Conservation (phyloP, 306 rosid species). For the Malus domestica region DNA sequence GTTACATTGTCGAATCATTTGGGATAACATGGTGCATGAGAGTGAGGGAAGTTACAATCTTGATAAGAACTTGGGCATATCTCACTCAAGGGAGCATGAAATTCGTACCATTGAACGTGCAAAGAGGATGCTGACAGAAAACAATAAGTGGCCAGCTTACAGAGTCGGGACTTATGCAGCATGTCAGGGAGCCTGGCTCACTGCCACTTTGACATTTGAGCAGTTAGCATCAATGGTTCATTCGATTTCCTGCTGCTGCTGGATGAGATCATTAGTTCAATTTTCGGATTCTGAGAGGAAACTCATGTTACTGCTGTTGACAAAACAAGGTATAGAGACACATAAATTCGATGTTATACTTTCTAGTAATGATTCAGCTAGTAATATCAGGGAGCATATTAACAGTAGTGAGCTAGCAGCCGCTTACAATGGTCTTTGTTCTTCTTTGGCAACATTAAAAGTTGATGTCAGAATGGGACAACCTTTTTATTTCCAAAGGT, state of each 20-base stretch:
- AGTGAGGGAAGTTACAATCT: slow-evolving; percentile 6
- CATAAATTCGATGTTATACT: slow-evolving; percentile 6
- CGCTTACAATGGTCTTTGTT: slow-evolving; percentile 34
- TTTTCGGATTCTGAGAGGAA: slow-evolving; percentile 41
- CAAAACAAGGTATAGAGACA: slow-evolving; percentile 29
- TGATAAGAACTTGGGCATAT: slow-evolving; percentile 3
- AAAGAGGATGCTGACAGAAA: slow-evolving; percentile 27
- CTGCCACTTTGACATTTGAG: slow-evolving; percentile 33
- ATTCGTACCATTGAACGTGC: slow-evolving; percentile 22
- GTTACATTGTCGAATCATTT: slow-evolving; percentile 33
- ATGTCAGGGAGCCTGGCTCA: slow-evolving; percentile 48
- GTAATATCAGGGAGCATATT: slow-evolving; percentile 4
- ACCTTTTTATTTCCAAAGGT: slow-evolving; percentile 49
- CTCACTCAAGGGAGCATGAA: slow-evolving; percentile 27
- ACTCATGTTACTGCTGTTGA: slow-evolving; percentile 23
- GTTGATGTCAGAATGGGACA: slow-evolving; percentile 20
- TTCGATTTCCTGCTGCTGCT: slow-evolving; percentile 29
- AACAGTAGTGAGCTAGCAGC: slow-evolving; percentile 29
- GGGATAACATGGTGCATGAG: slow-evolving; percentile 30
- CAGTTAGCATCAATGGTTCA: slow-evolving; percentile 27
- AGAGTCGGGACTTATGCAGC: slow-evolving; percentile 37
- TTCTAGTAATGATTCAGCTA: slow-evolving; percentile 8
- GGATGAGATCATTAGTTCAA: slow-evolving; percentile 47
- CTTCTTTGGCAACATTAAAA: slow-evolving; percentile 44
- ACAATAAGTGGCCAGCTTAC: slow-evolving; percentile 43